phyloP scores from a whole-genome alignment of 371 early-diverging fungal genomes.

The Mortierella sp. region DNA sequence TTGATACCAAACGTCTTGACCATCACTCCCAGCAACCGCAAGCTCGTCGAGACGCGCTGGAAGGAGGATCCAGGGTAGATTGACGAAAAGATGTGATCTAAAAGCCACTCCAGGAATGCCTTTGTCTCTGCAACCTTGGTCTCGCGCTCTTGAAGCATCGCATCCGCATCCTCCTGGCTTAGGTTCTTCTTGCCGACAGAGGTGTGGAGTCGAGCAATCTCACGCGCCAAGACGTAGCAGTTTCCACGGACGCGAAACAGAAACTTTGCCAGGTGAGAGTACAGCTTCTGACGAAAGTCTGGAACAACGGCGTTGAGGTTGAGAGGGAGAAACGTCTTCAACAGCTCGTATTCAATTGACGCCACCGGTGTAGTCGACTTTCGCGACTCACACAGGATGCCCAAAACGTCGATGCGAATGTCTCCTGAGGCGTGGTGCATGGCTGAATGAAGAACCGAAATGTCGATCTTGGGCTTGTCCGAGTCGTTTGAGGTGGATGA shows the following conservation, averaged over 20 bases:
- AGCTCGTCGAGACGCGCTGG: slow-evolving; percentile 71
- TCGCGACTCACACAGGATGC: slow-evolving; percentile 83
- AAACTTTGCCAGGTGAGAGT: slow-evolving; percentile 70
- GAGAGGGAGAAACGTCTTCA: slow-evolving; percentile 72
- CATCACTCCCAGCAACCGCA: slow-evolving; percentile 62
- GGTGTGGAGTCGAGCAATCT: slow-evolving; percentile 45
- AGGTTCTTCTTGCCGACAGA: slow-evolving; percentile 48
- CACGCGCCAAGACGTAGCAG: slow-evolving; percentile 54
- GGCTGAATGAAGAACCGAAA: slow-evolving; percentile 61
- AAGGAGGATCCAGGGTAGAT: slow-evolving; percentile 75
- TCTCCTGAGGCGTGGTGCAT: slow-evolving; percentile 80
- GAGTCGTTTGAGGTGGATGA: background rate
- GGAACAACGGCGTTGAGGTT: slow-evolving; percentile 81
- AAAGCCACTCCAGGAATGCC: slow-evolving; percentile 43
- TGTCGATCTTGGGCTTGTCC: slow-evolving; percentile 34
- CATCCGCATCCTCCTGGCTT: slow-evolving; percentile 24
- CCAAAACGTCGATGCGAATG: slow-evolving; percentile 86
- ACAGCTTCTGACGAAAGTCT: slow-evolving; percentile 84
- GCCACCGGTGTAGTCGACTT: slow-evolving; percentile 75
- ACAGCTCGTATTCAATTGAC: slow-evolving; percentile 66
- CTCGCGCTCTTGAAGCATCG: slow-evolving; percentile 39
- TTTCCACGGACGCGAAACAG: slow-evolving; percentile 68
- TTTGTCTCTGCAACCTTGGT: slow-evolving; percentile 41
- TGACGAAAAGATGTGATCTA: slow-evolving; percentile 45
- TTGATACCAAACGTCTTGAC: slow-evolving; percentile 70